Evolutionary conservation across 1,139 yeast genomes (phyloP), one percentile per base, ranked within the genome.

Genomic region (Scheffersomyces titani): DNA sequence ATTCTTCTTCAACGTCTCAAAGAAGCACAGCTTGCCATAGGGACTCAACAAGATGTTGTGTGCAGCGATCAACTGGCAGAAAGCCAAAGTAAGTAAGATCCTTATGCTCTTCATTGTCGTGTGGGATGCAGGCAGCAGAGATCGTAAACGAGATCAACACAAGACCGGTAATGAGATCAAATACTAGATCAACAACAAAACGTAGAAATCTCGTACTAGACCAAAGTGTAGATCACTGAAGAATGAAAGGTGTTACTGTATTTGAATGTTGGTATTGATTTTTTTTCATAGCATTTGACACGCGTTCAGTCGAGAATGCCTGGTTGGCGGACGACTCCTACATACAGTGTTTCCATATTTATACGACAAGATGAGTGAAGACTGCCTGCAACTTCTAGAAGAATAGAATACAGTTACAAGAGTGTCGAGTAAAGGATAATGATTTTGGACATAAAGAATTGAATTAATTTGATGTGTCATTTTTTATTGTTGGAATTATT

Each of bases 31-130:
- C 69, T 88, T 89, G 44, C 97, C 96, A 67, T 88, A 82, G 24
- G 97, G 87, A n/a, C 93, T 90, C 57, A 92, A 78, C 61, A 90
- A 80, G 51, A 91, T 94, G 65, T 90, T 92, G 73, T 92, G 97
- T 1, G 96, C 96, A 7, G 64, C 56, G 30, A 67, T 72, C 21
- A 70, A 57, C 16, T 73, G 67, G 51, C 60, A 50, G 44, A 65
- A 52, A n/a, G 54, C 49, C 49, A 46, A 46, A n/a, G 22, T 16
- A 19, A 46, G 49, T n/a, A 46, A 20, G 49, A 19, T 19, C 22
- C 24, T 46, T 46, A 46, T 46, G 20, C 24, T 19, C 22, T 46
- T 46, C 49, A 46, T 46, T 13, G 49, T 30, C 40, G 40, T 30
- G 40, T 7, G 40, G 40, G 16, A 11, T 3, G 16, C 40, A 30